Evolutionary conservation across 2,329 filamentous ascomycete genomes (phyloP).

Genomic region (Ophiostoma quercus): DNA sequence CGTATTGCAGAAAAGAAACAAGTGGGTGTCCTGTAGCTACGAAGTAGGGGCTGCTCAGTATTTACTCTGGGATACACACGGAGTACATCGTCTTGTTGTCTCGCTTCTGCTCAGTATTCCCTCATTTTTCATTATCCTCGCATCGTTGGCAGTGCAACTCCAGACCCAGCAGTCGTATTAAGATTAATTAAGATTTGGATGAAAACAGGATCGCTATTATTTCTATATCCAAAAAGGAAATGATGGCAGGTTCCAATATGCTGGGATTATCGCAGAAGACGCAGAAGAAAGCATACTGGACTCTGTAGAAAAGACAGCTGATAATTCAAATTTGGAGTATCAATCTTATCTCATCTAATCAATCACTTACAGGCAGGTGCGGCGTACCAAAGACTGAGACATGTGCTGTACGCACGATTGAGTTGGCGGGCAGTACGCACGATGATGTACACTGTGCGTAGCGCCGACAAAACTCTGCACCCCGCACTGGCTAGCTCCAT

Average conservation of each 20-base stretch:
- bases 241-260: background rate
- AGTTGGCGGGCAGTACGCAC: background rate
- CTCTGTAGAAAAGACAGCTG: too few species aligned
- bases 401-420: background rate
- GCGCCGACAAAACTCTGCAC: conserved; percentile 13
- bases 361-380: conserved; percentile 16
- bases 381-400: background rate
- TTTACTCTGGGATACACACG: background rate
- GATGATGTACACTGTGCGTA: conserved; percentile 19
- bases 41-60: background rate
- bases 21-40: background rate
- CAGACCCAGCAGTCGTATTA: background rate
- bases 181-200: background rate
- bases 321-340: background rate
- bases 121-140: background rate
- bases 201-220: background rate
- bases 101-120: background rate
- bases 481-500: background rate
- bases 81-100: background rate
- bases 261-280: background rate
- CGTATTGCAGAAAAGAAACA: background rate
- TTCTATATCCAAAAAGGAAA: background rate
- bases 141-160: conserved; percentile 8
- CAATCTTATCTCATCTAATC: conserved; percentile 24
- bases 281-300: background rate